Conservation (phyloP, 495 filamentous ascomycete species). For the Xylaria cubensis region DNA sequence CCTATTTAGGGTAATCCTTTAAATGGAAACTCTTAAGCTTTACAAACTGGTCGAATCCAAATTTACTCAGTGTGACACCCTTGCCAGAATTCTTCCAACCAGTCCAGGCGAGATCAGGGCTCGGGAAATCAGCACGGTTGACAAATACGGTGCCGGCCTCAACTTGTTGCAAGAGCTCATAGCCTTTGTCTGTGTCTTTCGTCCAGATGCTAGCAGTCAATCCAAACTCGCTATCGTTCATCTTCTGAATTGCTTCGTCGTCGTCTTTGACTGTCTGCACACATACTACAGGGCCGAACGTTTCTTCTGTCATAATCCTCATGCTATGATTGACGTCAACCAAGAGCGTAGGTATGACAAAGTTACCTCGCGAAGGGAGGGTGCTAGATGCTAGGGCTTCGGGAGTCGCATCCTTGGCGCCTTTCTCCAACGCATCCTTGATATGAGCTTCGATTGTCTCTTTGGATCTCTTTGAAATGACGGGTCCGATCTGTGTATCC, state of each 20-base stretch:
- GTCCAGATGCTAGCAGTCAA: constrained; percentile 99
- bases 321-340: constrained; percentile 84
- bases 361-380: constrained; percentile 78
- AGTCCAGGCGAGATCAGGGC: constrained; percentile 95
- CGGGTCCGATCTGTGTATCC: constrained; percentile 84
- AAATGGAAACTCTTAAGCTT: constrained; percentile 96
- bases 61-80: constrained; percentile 85
- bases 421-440: constrained; percentile 81
- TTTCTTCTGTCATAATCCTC: constrained; percentile 93
- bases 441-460: constrained; percentile 82
- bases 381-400: constrained; percentile 75
- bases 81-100: constrained; percentile 97
- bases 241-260: constrained; percentile 78
- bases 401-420: constrained; percentile 83
- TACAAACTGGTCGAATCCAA: constrained; percentile 92
- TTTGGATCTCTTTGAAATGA: constrained; percentile 78
- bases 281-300: constrained; percentile 93
- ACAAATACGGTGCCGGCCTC: constrained; percentile 97
- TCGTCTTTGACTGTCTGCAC: constrained; percentile 91
- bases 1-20: constrained; percentile 80
- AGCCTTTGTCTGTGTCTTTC: constrained; percentile 80
- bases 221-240: constrained; percentile 96
- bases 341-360: constrained; percentile 82
- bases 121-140: constrained; percentile 92
- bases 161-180: constrained; percentile 77